Percentiles rank a stretch among this genome's conserved stretches.
These are phyloP conservation scores for Alternaria consortialis DNA, from an alignment of 2,329 filamentous ascomycete species.

Conservation along the genomic window DNA sequence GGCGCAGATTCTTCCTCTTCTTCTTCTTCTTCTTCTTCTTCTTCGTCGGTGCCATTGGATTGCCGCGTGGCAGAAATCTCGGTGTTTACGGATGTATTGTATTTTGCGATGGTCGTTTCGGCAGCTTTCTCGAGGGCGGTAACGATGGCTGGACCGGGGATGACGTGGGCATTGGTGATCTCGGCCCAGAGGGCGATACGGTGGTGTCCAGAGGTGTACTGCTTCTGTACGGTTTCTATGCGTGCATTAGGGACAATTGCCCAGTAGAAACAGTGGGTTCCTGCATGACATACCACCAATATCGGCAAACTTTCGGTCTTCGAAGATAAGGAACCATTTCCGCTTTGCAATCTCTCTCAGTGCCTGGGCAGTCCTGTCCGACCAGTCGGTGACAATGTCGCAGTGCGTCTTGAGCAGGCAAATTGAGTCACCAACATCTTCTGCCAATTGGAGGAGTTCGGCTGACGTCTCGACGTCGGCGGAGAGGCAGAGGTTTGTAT, in stretches of 20 bases:
- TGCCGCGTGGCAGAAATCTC: slow-evolving; percentile 56
- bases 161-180: slow-evolving; percentile 62
- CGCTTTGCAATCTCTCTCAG: slow-evolving; percentile 59
- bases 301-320: slow-evolving; percentile 65
- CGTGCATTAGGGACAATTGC: slow-evolving; percentile 14
- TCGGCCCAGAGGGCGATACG: slow-evolving; percentile 63
- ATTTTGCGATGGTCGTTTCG: slow-evolving; percentile 56
- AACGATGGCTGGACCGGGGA: slow-evolving; percentile 62
- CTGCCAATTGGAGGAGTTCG: slow-evolving; percentile 64
- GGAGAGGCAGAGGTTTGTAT: slow-evolving; percentile 63
- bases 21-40: slow-evolving; percentile 33
- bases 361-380: slow-evolving; percentile 61
- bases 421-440: slow-evolving; percentile 68
- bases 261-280: background rate
- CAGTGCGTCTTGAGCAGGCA: slow-evolving; percentile 69
- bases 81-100: slow-evolving; percentile 62
- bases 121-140: slow-evolving; percentile 61
- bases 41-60: slow-evolving; percentile 41
- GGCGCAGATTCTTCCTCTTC: slow-evolving; percentile 48
- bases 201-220: slow-evolving; percentile 62
- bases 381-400: slow-evolving; percentile 69
- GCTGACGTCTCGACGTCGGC: slow-evolving; percentile 66
- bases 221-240: slow-evolving; percentile 63
- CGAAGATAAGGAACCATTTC: slow-evolving; percentile 63
- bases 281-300: slow-evolving; percentile 59